Base-by-base conservation (phyloP, 805 yeast species). In the Saccharomycopsis sp. region DNA sequence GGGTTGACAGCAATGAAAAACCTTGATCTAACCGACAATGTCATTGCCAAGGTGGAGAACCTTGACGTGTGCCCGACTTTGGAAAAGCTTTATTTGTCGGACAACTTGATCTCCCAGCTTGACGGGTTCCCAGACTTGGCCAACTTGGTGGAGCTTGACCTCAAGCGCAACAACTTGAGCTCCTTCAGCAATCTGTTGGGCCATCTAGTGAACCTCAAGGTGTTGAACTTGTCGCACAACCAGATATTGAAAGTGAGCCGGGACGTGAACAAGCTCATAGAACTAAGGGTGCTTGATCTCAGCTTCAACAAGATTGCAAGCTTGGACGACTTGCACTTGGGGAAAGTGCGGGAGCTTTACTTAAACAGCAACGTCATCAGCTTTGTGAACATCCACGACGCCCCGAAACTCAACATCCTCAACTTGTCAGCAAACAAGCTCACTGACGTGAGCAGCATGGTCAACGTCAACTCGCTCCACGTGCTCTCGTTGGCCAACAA, bases 1-100 rank as follows among this genome's bases (percentile, higher is more conserved):
- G 15, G 32, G 5, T 36, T 41, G 21, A 30, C 20, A 6, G 19
- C 30, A 15, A 21, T 43, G 23, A 25, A 30, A 10, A 18, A 17
- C 5, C 22, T 38, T 8, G 22, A 43, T 27, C 37, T 43, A 12
- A 27, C 35, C 10, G 42, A 38, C 15, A 45, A 45, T 29, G 37
- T 23, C 19, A 35, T 45, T 13, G 27, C 29, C 25, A 42, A 38
- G 29, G 30, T 45, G 10, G 42, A 34, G 18, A 30, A 31, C 31
- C 34, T 36, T 17, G 34, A 36, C 7, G 30, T 23, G 7, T 20
- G 38, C 9, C n/a, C n/a, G n/a, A n/a, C n/a, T n/a, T 27, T 46
- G 5, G 36, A 38, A 19, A 20, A 22, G 8, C 30, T 46, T 19
- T 27, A 19, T n/a, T 19, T 38, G 20, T 30, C 40, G 17, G 21